A percentile compares a stretch with the other conserved stretches of the same genome.
These are phyloP conservation scores for Pseudogymnoascus sp. DNA, from an alignment of 2,329 filamentous ascomycete species.

Conservation along the genomic window DNA sequence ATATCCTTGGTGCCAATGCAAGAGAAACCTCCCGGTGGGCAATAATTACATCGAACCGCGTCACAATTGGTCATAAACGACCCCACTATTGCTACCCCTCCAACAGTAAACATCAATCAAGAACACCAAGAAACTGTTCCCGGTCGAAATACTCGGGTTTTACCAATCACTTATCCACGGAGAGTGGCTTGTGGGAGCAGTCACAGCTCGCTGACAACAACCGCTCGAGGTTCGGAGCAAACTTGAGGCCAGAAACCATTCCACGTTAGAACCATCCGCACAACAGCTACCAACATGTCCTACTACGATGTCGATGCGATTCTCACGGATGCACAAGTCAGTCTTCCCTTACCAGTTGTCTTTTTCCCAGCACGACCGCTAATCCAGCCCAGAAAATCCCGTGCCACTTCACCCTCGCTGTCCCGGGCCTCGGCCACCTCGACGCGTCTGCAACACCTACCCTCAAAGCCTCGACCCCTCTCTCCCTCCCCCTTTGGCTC, in stretches of 20 bases:
- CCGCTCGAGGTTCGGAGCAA: not conserved
- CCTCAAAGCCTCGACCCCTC: conserved; percentile 70
- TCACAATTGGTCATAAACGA: not conserved
- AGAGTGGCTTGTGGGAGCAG: not conserved
- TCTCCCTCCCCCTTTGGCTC: conserved; percentile 86
- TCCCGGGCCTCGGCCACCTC: conserved; percentile 79
- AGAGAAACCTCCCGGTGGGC: not conserved
- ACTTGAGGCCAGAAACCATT: not conserved
- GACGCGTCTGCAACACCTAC: conserved; percentile 65
- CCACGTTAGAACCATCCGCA: not conserved
- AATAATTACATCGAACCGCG: not conserved
- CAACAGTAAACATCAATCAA: not conserved
- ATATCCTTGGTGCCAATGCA: not conserved
- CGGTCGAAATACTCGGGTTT: not conserved
- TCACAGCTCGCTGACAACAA: not conserved
- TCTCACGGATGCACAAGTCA: conserved; percentile 72
- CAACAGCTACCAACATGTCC: conserved; percentile 42
- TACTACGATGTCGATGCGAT: conserved; percentile 84
- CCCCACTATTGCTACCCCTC: not conserved
- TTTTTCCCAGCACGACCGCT: not conserved
- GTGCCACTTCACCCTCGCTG: conserved; percentile 85
- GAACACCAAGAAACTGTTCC: not conserved
- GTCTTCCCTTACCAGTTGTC: not conserved
- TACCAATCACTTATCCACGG: not conserved
- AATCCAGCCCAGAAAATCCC: conserved; percentile 66